Percentiles rank a stretch among this genome's conserved stretches.
These are phyloP conservation scores for Raphidocelis subcapitata DNA, from an alignment of 139 green algal species.

Conservation along the genomic window DNA sequence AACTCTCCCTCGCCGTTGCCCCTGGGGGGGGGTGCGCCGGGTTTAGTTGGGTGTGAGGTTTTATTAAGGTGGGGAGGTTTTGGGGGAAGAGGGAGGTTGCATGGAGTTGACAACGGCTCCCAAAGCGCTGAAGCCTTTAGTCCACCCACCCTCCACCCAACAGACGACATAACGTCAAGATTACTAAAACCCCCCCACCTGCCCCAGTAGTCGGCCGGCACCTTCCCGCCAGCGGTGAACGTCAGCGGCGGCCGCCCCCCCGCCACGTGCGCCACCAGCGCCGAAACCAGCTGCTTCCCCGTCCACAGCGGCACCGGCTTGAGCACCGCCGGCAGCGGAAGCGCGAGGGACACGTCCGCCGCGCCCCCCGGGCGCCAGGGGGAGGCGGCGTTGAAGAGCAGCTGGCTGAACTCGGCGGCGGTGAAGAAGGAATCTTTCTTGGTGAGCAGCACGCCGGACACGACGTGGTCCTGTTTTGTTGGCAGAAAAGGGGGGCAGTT, in stretches of 20 bases:
- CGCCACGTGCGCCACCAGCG: conserved; percentile 73
- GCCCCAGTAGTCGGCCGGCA: conserved; percentile 83
- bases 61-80: too few species aligned
- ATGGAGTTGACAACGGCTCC: too few species aligned
- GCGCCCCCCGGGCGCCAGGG: conserved; percentile 28
- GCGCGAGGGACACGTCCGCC: conserved; percentile 32
- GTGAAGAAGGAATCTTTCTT: conserved; percentile 84
- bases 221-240: conserved; percentile 69
- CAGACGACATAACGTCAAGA: too few species aligned
- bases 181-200: background rate
- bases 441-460: conserved; percentile 78
- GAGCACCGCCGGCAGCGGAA: conserved; percentile 76
- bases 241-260: conserved; percentile 75
- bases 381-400: conserved; percentile 69
- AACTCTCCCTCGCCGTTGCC: conserved; percentile 66
- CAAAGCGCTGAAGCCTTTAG: too few species aligned
- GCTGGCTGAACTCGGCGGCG: conserved; percentile 70
- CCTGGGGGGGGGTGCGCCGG: too few species aligned
- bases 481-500: too few species aligned
- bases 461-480: conserved; percentile 97
- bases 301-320: conserved; percentile 87
- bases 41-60: too few species aligned
- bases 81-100: too few species aligned
- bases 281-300: conserved; percentile 92
- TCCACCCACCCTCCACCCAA: too few species aligned